Conservation (phyloP, 2,329 filamentous ascomycete species). For the Penicillium griseofulvum region DNA sequence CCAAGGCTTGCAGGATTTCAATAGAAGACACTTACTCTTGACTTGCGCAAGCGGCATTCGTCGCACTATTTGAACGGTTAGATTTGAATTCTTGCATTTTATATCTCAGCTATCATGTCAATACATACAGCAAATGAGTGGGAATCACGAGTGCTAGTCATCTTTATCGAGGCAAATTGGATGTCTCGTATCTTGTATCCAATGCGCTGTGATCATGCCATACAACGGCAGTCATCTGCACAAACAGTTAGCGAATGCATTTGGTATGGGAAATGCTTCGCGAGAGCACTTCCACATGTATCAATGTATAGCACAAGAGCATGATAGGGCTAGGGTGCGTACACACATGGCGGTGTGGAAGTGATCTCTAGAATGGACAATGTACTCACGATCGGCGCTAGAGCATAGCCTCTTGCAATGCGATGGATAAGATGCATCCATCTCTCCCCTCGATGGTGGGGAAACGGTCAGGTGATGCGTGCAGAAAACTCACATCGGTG, state of each 20-base stretch:
- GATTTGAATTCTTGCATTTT: neutral
- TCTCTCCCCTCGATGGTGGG: constrained; percentile 26
- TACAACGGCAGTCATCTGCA: constrained; percentile 33
- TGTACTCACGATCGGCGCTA: constrained; percentile 37
- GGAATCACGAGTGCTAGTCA: constrained; percentile 42
- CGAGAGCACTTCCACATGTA: neutral
- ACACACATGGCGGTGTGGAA: neutral
- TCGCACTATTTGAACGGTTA: constrained; percentile 31
- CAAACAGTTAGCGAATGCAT: constrained; percentile 20
- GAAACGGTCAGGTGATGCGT: constrained; percentile 31
- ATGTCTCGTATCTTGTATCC: constrained; percentile 23
- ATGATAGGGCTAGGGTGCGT: neutral
- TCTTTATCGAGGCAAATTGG: constrained; percentile 30
- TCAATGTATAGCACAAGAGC: neutral
- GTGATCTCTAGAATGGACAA: neutral
- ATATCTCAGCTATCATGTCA: constrained; percentile 2
- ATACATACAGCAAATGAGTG: constrained; percentile 42
- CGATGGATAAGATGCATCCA: constrained; percentile 23
- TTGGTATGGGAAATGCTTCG: neutral
- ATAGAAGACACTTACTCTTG: constrained; percentile 30
- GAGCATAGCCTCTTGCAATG: constrained; percentile 20
- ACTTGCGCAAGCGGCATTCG: constrained; percentile 42
- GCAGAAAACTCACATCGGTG: constrained; percentile 20
- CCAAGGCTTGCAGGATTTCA: neutral
- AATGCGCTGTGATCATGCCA: constrained; percentile 33